A percentile compares a stretch with the other conserved stretches of the same genome.
Conservation (phyloP, 495 filamentous ascomycete species). For the Talaromyces borbonicus region DNA sequence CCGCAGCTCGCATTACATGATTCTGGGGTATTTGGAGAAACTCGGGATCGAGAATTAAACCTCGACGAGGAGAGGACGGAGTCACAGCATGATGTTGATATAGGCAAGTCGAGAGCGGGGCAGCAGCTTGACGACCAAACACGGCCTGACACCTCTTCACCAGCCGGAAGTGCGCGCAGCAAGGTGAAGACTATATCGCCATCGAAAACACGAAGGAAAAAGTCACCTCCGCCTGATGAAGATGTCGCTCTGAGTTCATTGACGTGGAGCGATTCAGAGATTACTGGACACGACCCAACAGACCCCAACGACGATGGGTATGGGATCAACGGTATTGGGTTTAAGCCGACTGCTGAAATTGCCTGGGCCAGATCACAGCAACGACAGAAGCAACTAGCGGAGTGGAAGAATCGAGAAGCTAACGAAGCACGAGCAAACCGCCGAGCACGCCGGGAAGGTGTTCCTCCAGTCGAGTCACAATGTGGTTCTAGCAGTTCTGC, state of each 20-base stretch:
- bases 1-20: too few species aligned
- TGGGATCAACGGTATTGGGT: constrained; percentile 84
- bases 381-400: constrained; percentile 69
- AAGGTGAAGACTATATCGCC: constrained; percentile 15
- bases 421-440: constrained; percentile 70
- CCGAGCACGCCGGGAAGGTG: constrained; percentile 50
- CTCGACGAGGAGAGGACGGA: too few species aligned
- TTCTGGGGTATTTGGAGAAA: not conserved
- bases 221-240: constrained; percentile 37
- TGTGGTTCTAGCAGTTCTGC: constrained; percentile 25
- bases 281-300: constrained; percentile 67
- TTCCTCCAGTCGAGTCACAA: constrained; percentile 21
- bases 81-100: not conserved
- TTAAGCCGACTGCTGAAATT: constrained; percentile 75
- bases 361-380: constrained; percentile 67
- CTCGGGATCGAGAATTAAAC: not conserved
- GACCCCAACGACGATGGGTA: constrained; percentile 71
- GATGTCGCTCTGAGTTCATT: constrained; percentile 35
- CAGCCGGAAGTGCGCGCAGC: constrained; percentile 13
- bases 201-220: constrained; percentile 21
- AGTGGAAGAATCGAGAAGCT: constrained; percentile 75
- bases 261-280: constrained; percentile 78
- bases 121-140: not conserved
- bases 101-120: not conserved
- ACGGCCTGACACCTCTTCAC: not conserved